A percentile compares a stretch with the other conserved stretches of the same genome.
Conservation (phyloP, 345 rosid genomes). For the Melaleuca quinquenervia region DNA sequence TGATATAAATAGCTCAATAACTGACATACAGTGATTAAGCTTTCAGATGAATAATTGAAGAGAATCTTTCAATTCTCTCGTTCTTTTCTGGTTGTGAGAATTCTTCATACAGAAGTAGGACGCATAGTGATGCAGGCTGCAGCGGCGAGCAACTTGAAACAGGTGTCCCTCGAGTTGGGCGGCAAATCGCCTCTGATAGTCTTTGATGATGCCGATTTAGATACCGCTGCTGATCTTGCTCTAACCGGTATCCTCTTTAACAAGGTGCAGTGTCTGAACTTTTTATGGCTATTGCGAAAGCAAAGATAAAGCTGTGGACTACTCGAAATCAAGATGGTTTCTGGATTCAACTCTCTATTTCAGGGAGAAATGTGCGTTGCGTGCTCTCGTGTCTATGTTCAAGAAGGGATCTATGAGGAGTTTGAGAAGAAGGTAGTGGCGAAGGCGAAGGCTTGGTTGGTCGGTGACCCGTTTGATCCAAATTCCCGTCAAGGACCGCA, state of each 20-base stretch:
- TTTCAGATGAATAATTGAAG: too few relatives aligned
- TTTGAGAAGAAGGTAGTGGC: constrained; percentile 37
- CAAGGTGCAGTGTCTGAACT: constrained; percentile 17
- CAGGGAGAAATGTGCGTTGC: constrained; percentile 77
- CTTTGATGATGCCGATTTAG: constrained; percentile 60
- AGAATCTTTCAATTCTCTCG: too few relatives aligned
- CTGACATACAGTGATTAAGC: too few relatives aligned
- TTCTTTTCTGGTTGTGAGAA: too few relatives aligned
- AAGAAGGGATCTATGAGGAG: constrained; percentile 61
- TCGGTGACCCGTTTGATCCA: constrained; percentile 66
- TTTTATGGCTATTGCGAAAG: background rate
- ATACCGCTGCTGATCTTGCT: constrained; percentile 47
- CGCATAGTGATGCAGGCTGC: constrained; percentile 54
- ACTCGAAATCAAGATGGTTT: background rate
- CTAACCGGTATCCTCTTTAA: constrained; percentile 30
- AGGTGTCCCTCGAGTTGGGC: constrained; percentile 61
- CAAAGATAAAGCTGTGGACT: background rate
- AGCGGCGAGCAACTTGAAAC: constrained; percentile 62
- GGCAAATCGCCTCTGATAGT: constrained; percentile 76
- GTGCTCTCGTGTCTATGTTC: constrained; percentile 67
- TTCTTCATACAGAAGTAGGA: too few relatives aligned
- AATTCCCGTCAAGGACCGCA: constrained; percentile 55
- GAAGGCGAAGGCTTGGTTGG: constrained; percentile 42
- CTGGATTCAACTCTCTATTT: background rate
- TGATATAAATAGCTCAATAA: too few relatives aligned